phyloP scores from a whole-genome alignment of 192 early-diverging fungal genomes.

The Linnemannia schmuckeri region DNA sequence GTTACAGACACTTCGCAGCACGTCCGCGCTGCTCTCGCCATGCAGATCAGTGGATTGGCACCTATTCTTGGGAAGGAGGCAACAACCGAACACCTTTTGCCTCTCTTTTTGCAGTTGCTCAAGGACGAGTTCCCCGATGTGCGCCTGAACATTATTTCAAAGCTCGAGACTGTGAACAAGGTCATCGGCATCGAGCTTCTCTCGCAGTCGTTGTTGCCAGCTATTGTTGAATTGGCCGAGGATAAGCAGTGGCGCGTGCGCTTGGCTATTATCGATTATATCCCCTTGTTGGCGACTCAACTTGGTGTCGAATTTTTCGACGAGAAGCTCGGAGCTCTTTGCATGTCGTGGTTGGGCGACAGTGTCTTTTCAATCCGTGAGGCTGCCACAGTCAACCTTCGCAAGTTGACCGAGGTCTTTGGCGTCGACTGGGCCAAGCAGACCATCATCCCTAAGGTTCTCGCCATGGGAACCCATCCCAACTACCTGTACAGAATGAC shows the following conservation, averaged over 20 bases:
- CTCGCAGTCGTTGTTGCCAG: constrained; percentile 96
- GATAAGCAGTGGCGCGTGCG: constrained; percentile 99
- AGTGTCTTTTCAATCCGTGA: constrained; percentile 97
- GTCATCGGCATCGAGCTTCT: constrained; percentile 98
- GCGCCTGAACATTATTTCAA: constrained; percentile 98
- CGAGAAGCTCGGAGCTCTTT: constrained; percentile 92
- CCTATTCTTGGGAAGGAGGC: constrained; percentile 95
- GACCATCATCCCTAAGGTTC: constrained; percentile 94
- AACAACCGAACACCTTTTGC: constrained; percentile 94
- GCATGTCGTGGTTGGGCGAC: constrained; percentile 99
- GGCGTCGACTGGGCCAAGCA: constrained; percentile 97
- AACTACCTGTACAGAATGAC: constrained; percentile 99
- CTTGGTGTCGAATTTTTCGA: constrained; percentile 98
- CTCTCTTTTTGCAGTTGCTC: constrained; percentile 95
- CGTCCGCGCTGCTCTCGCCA: constrained; percentile 95
- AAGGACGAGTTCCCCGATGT: constrained; percentile 99
- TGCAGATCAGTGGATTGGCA: constrained; percentile 95
- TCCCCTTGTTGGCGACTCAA: constrained; percentile 96
- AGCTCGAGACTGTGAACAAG: constrained; percentile 95
- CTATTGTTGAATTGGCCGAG: constrained; percentile 98
- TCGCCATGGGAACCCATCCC: constrained; percentile 88
- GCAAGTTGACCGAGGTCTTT: constrained; percentile 98
- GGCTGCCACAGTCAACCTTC: constrained; percentile 94
- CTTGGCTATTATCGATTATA: constrained; percentile 98
- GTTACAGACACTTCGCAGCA: constrained; percentile 97